Conservation (phyloP, 2,329 filamentous ascomycete genomes). For the Curvularia spicifera region DNA sequence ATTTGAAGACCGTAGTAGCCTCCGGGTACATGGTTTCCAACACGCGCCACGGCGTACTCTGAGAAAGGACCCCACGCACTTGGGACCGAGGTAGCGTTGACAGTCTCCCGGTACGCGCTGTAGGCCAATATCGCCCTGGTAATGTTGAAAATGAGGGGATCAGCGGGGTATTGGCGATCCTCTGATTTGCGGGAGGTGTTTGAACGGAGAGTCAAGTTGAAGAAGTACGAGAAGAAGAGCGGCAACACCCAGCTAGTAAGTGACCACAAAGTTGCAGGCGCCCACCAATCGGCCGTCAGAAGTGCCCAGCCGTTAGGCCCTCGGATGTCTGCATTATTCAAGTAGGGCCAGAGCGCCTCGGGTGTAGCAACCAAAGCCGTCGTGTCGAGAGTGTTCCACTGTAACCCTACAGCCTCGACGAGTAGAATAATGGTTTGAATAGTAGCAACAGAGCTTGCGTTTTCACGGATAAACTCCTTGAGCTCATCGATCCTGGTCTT, state of each 20-base stretch:
- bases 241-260: constrained; percentile 75
- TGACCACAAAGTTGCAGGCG: constrained; percentile 76
- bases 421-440: constrained; percentile 53
- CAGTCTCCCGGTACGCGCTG: constrained; percentile 69
- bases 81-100: constrained; percentile 57
- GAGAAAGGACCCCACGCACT: constrained; percentile 62
- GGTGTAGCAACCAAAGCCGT: constrained; percentile 77
- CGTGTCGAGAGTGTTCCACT: constrained; percentile 72
- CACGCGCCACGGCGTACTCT: constrained; percentile 64
- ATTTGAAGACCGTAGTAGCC: constrained; percentile 74
- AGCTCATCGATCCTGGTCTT: constrained; percentile 70
- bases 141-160: constrained; percentile 90
- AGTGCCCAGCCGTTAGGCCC: constrained; percentile 83
- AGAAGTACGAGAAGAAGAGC: constrained; percentile 78
- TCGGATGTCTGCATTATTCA: constrained; percentile 66
- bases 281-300: constrained; percentile 82
- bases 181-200: constrained; percentile 55
- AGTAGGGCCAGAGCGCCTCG: constrained; percentile 62
- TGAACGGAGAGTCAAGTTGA: constrained; percentile 76
- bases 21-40: constrained; percentile 72
- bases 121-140: constrained; percentile 83
- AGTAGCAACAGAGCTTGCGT: constrained; percentile 70
- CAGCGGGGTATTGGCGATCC: constrained; percentile 66
- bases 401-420: constrained; percentile 72
- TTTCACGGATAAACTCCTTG: constrained; percentile 70